phyloP scores from a whole-genome alignment of 2,329 filamentous ascomycete genomes.

The Apiospora aurea region DNA sequence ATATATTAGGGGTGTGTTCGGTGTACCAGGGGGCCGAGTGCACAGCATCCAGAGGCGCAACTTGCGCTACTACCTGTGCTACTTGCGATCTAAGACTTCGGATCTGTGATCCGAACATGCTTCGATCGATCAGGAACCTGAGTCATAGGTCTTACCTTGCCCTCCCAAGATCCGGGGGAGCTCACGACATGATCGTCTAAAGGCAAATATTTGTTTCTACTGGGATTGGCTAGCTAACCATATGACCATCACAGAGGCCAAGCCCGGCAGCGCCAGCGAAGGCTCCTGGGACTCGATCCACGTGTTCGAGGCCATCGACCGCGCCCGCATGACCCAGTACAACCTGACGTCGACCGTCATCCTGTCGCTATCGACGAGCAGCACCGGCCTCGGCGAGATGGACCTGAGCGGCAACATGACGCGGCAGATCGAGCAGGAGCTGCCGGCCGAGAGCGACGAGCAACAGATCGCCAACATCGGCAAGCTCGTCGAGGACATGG shows the following conservation, averaged over 20 bases:
- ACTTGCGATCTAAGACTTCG: slow-evolving; percentile 27
- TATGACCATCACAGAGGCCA: slow-evolving; percentile 60
- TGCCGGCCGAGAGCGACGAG: slow-evolving; percentile 87
- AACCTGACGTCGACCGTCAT: slow-evolving; percentile 98
- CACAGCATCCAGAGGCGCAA: background rate
- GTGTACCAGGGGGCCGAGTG: background rate
- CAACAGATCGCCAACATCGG: slow-evolving; percentile 97
- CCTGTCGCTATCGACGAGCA: slow-evolving; percentile 77
- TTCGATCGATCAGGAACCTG: slow-evolving; percentile 19
- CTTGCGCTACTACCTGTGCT: background rate
- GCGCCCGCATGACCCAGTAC: slow-evolving; percentile 91
- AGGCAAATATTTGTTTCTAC: background rate
- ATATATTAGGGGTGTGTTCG: background rate
- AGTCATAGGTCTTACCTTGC: background rate
- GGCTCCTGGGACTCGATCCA: slow-evolving; percentile 98
- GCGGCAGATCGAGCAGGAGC: slow-evolving; percentile 90
- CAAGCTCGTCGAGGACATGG: slow-evolving; percentile 96
- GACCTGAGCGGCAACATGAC: slow-evolving; percentile 98
- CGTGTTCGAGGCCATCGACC: slow-evolving; percentile 95
- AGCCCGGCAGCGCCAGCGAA: slow-evolving; percentile 69
- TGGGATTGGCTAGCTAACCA: background rate
- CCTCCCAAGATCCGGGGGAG: background rate
- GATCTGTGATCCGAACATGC: slow-evolving; percentile 29
- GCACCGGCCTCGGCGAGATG: slow-evolving; percentile 75
- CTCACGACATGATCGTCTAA: background rate